phyloP scores from a whole-genome alignment of 1,284 basidiomycete genomes.

The Cryptococcus jaspeensis region DNA sequence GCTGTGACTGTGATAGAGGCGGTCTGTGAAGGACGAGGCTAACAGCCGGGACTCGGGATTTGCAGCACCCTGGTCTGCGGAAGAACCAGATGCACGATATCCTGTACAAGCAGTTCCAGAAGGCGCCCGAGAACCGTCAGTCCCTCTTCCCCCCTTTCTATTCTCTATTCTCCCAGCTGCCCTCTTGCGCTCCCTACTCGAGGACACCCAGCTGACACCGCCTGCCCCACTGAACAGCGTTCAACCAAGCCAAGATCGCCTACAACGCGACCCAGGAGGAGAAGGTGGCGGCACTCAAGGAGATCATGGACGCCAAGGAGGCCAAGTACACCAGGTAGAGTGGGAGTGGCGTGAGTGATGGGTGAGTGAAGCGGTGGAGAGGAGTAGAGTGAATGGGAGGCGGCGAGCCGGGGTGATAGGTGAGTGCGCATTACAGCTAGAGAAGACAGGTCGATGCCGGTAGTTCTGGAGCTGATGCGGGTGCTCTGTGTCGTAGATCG shows the following conservation, averaged over 20 bases:
- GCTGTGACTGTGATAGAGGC: too few relatives aligned
- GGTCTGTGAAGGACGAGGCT: not conserved
- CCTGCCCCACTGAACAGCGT: conserved; percentile 54
- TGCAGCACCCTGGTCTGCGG: conserved; percentile 48
- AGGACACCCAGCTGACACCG: not conserved
- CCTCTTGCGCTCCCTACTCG: not conserved
- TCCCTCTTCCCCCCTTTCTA: not conserved
- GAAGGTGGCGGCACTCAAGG: conserved; percentile 67
- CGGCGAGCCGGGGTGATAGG: not conserved
- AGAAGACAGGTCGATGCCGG: not conserved
- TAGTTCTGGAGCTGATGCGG: not conserved
- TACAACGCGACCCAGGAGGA: conserved; percentile 84
- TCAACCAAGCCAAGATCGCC: conserved; percentile 73
- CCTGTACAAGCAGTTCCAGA: conserved; percentile 52
- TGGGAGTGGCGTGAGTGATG: not conserved
- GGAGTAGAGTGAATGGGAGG: not conserved
- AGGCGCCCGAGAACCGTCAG: conserved; percentile 51
- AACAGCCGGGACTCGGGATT: not conserved
- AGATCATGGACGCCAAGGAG: conserved; percentile 46
- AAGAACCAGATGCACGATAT: conserved; percentile 52
- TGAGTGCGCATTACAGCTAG: not conserved
- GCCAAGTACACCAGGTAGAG: conserved; percentile 36
- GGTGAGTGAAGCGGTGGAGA: not conserved
- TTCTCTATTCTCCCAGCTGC: too few relatives aligned
- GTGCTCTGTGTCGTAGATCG: too few relatives aligned